Conservation (phyloP, 2,329 filamentous ascomycete species). For the Diaporthe capsici region DNA sequence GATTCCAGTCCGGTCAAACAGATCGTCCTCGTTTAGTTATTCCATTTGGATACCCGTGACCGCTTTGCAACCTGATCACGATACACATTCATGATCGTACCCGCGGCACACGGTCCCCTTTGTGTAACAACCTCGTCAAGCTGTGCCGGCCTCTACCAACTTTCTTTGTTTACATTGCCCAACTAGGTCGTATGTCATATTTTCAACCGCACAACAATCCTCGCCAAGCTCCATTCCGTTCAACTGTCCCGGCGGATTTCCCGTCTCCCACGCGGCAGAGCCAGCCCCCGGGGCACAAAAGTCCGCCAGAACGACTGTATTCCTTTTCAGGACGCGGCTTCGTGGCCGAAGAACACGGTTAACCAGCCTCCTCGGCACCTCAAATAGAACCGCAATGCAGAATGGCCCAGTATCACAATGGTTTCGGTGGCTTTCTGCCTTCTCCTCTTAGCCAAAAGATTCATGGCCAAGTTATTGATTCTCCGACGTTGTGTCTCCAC, state of each 20-base stretch:
- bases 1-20: neutral
- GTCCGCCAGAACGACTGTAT: neutral
- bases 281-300: constrained; percentile 4
- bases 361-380: neutral
- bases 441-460: neutral
- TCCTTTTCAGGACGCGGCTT: neutral
- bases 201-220: neutral
- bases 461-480: neutral
- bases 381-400: constrained; percentile 9
- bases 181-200: neutral
- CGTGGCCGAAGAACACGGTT: neutral
- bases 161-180: constrained; percentile 25
- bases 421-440: neutral
- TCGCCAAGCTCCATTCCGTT: neutral
- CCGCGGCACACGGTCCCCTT: neutral
- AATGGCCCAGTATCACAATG: neutral
- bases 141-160: neutral
- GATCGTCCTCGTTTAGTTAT: neutral
- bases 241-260: neutral
- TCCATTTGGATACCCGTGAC: neutral
- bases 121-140: constrained; percentile 3
- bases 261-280: constrained; percentile 10
- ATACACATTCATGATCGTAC: neutral
- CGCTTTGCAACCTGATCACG: neutral
- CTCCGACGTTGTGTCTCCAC: neutral